phyloP scores from a whole-genome alignment of 2,329 filamentous ascomycete species.

The Torrubiella hemipterigena region DNA sequence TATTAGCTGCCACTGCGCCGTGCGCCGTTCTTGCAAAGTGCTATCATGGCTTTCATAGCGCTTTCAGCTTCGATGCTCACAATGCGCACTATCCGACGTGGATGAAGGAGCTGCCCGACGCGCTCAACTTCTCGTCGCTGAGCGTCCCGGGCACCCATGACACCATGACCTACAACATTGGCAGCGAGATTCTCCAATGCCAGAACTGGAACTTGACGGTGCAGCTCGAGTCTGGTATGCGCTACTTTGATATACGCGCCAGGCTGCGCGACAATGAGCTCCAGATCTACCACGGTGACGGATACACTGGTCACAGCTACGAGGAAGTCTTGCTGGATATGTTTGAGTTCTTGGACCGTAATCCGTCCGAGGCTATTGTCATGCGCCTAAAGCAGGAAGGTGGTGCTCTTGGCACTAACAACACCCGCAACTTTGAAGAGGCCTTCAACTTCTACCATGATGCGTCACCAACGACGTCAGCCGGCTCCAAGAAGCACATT shows the following conservation, averaged over 20 bases:
- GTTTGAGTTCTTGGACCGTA: conserved; percentile 29
- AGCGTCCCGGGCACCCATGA: conserved; percentile 42
- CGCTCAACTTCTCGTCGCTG: conserved; percentile 26
- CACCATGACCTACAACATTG: conserved; percentile 34
- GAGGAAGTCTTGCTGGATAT: conserved; percentile 29
- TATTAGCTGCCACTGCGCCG: conserved; percentile 11
- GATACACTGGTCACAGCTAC: conserved; percentile 32
- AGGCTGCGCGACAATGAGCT: conserved; percentile 28
- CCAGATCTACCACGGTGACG: conserved; percentile 33
- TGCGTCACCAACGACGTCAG: conserved; percentile 18
- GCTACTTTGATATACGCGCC: conserved; percentile 37
- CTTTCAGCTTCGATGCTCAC: conserved; percentile 23
- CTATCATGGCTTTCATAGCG: conserved; percentile 20
- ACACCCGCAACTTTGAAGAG: conserved; percentile 29
- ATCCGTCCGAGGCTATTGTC: conserved; percentile 34
- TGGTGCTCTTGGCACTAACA: conserved; percentile 19
- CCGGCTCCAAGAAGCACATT: conserved; percentile 23
- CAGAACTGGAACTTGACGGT: conserved; percentile 32
- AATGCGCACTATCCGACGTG: conserved; percentile 17
- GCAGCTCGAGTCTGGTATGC: conserved; percentile 33
- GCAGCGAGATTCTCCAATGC: conserved; percentile 25
- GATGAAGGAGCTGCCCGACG: conserved; percentile 29
- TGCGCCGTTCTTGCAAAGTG: conserved; percentile 14
- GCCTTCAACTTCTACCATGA: conserved; percentile 29
- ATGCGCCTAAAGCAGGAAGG: conserved; percentile 39